A percentile compares a stretch with the other conserved stretches of the same genome.
Conservation (phyloP, 495 filamentous ascomycete genomes). For the Lasiosphaeria ovina region DNA sequence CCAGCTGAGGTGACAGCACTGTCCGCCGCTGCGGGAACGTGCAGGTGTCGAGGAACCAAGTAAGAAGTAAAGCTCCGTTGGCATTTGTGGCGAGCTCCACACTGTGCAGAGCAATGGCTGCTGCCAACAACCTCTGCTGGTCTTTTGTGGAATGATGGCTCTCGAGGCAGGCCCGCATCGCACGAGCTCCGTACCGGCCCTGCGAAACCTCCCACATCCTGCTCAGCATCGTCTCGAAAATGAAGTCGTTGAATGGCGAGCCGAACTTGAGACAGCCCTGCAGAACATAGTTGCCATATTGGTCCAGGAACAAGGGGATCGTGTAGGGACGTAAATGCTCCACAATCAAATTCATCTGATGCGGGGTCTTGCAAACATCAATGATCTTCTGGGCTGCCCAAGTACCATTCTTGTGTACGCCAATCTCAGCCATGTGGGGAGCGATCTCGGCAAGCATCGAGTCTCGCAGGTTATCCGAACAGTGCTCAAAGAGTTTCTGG, state of each 20-base stretch:
- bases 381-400: conserved; percentile 99
- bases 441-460: conserved; percentile 86
- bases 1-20: conserved; percentile 86
- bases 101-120: conserved; percentile 91
- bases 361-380: conserved; percentile 82
- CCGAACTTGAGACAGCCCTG: conserved; percentile 94
- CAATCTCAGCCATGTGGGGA: conserved; percentile 92
- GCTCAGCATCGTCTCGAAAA: conserved; percentile 95
- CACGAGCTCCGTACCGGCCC: conserved; percentile 89
- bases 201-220: conserved; percentile 93
- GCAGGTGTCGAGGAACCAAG: conserved; percentile 98
- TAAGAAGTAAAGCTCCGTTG: conserved; percentile 89
- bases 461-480: conserved; percentile 85
- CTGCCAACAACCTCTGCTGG: conserved; percentile 92
- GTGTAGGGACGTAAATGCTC: conserved; percentile 80
- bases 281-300: conserved; percentile 97
- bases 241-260: conserved; percentile 86
- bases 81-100: conserved; percentile 95
- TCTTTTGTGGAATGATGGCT: conserved; percentile 94
- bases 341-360: conserved; percentile 81
- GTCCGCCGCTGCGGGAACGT: conserved; percentile 89
- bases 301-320: conserved; percentile 88
- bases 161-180: conserved; percentile 95
- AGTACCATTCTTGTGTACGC: conserved; percentile 97
- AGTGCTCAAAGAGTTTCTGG: conserved; percentile 95